phyloP scores from a whole-genome alignment of 495 filamentous ascomycete genomes.

The Rusavskia elegans region DNA sequence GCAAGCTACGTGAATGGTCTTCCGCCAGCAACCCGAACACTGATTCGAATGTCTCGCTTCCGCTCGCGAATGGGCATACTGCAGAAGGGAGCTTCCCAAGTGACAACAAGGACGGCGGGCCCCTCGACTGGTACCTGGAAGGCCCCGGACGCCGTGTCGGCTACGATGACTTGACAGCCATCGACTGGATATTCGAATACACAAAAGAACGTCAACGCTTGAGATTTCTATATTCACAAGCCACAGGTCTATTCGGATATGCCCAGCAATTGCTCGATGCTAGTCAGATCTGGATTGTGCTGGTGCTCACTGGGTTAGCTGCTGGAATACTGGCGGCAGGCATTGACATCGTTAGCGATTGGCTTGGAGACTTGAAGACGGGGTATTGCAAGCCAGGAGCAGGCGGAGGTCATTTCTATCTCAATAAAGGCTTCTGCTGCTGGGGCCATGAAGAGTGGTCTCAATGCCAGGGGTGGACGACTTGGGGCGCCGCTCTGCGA shows the following conservation, averaged over 20 bases:
- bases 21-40: conserved; percentile 13
- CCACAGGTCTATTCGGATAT: conserved; percentile 59
- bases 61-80: conserved; percentile 22
- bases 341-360: conserved; percentile 88
- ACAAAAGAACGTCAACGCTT: conserved; percentile 88
- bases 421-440: conserved; percentile 85
- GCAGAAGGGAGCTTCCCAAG: conserved; percentile 16
- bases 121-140: conserved; percentile 79
- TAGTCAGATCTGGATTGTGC: conserved; percentile 79
- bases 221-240: conserved; percentile 51
- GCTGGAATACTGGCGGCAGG: conserved; percentile 71
- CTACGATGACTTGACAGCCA: conserved; percentile 93
- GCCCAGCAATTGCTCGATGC: conserved; percentile 57
- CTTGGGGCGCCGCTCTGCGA: conserved; percentile 65
- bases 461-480: conserved; percentile 69
- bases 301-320: conserved; percentile 64
- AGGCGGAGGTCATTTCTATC: conserved; percentile 73
- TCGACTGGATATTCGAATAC: conserved; percentile 99
- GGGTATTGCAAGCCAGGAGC: conserved; percentile 64
- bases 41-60: conserved; percentile 12
- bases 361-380: conserved; percentile 87
- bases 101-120: conserved; percentile 45
- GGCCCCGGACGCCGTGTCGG: conserved; percentile 81
- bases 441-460: conserved; percentile 71
- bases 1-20: conserved; percentile 11